Conservation (phyloP, 2,329 filamentous ascomycete species). For the Achaetomium macrosporum region DNA sequence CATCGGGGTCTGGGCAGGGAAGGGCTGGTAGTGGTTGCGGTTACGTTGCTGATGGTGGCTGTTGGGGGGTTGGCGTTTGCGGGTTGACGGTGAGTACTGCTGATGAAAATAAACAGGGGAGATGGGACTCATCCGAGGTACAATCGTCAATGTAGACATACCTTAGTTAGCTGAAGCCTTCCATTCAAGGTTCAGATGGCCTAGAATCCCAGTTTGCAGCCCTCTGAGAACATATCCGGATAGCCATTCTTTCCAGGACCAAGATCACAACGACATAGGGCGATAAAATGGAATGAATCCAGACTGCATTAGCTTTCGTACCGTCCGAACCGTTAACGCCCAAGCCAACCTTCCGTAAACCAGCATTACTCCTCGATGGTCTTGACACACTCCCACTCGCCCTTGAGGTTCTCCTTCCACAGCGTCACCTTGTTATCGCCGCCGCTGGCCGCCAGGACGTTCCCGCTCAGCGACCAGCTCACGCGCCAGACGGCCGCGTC, state of each 20-base stretch:
- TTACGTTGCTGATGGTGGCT: slow-evolving; percentile 18
- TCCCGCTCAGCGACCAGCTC: slow-evolving; percentile 95
- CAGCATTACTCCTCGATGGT: slow-evolving; percentile 74
- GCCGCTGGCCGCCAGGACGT: slow-evolving; percentile 88
- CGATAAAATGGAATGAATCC: neutral
- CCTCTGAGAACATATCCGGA: no score
- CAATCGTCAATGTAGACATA: neutral
- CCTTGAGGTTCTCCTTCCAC: slow-evolving; percentile 97
- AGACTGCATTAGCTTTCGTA: slow-evolving; percentile 12
- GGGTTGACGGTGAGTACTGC: slow-evolving; percentile 2
- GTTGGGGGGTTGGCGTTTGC: slow-evolving; percentile 20
- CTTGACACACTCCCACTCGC: slow-evolving; percentile 96
- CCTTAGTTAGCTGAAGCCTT: neutral
- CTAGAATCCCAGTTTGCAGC: neutral
- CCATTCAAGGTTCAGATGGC: no score
- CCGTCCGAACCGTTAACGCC: slow-evolving; percentile 14
- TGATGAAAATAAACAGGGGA: neutral
- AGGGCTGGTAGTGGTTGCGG: slow-evolving; percentile 17
- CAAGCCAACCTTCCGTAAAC: neutral
- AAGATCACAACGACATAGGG: neutral
- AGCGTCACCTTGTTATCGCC: slow-evolving; percentile 94
- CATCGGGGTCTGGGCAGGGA: slow-evolving; percentile 5
- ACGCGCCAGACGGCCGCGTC: slow-evolving; percentile 91
- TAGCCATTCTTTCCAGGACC: neutral
- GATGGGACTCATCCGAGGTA: no score